A percentile compares a stretch with the other conserved stretches of the same genome.
phyloP scores from a whole-genome alignment of 805 yeast genomes.

The Hyphopichia homilentoma region DNA sequence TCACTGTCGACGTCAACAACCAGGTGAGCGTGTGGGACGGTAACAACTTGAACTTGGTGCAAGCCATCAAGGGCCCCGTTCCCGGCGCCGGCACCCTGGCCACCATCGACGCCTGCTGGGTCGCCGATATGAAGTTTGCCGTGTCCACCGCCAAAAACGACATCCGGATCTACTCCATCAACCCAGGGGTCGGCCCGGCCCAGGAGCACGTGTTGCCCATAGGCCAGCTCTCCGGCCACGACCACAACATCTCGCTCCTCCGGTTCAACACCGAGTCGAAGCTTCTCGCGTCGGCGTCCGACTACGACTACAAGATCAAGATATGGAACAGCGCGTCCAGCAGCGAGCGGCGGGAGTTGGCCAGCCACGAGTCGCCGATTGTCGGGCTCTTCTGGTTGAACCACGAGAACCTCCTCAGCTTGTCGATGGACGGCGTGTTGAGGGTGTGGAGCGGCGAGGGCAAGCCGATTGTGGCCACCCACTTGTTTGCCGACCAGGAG shows the following conservation, averaged over 20 bases:
- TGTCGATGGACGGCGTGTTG: conserved; percentile 69
- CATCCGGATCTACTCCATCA: conserved; percentile 50
- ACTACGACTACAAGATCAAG: conserved; percentile 61
- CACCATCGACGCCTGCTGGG: conserved; percentile 65
- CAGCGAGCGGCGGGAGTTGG: conserved; percentile 42
- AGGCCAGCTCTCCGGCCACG: conserved; percentile 55
- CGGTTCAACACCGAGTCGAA: conserved; percentile 49
- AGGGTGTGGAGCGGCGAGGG: conserved; percentile 66
- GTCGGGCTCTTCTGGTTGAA: conserved; percentile 55
- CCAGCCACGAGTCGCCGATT: conserved; percentile 53
- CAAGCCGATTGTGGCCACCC: conserved; percentile 29
- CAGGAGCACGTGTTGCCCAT: conserved; percentile 13
- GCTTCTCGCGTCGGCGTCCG: conserved; percentile 70
- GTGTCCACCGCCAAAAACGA: conserved; percentile 58
- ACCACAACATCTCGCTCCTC: conserved; percentile 52
- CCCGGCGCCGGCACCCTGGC: not conserved
- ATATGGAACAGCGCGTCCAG: conserved; percentile 70
- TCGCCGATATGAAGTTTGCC: conserved; percentile 64
- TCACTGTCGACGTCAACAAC: conserved; percentile 52
- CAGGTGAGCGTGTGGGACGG: conserved; percentile 63
- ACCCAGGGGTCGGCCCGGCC: conserved; percentile 7
- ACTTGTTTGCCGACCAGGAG: conserved; percentile 24
- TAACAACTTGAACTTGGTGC: conserved; percentile 30
- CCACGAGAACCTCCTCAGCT: conserved; percentile 34
- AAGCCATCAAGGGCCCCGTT: conserved; percentile 17